Evolutionary conservation across 371 early-diverging fungal genomes (phyloP).

Genomic region (Smittium culicis): DNA sequence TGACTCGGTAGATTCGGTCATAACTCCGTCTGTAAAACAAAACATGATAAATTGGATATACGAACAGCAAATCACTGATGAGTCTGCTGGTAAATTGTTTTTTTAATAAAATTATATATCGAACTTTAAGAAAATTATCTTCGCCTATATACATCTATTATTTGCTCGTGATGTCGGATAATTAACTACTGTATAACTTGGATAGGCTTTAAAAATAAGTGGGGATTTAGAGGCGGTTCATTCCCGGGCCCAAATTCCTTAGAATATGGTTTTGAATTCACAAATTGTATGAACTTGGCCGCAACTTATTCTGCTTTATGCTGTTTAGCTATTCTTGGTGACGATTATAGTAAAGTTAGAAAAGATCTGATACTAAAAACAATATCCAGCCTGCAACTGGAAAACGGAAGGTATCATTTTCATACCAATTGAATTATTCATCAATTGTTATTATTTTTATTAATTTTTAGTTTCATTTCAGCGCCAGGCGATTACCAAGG

Average conservation of each 20-base stretch:
- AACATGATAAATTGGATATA: slow-evolving; percentile 94
- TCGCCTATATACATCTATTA: not conserved
- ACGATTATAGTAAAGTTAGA: slow-evolving; percentile 76
- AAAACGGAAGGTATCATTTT: slow-evolving; percentile 45
- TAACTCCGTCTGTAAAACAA: slow-evolving; percentile 37
- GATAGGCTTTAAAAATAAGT: slow-evolving; percentile 11
- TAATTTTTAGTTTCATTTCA: slow-evolving; percentile 44
- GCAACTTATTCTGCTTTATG: slow-evolving; percentile 85
- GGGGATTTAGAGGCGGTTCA: slow-evolving; percentile 33
- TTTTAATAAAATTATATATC: slow-evolving; percentile 1
- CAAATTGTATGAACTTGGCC: slow-evolving; percentile 52
- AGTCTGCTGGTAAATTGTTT: slow-evolving; percentile 28
- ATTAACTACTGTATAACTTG: not conserved
- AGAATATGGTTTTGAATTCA: slow-evolving; percentile 13
- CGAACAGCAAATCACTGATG: slow-evolving; percentile 63
- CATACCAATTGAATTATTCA: not conserved
- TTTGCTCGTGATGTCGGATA: not conserved
- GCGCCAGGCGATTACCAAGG: slow-evolving; percentile 46
- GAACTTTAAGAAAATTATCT: slow-evolving; percentile 5
- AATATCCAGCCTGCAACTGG: slow-evolving; percentile 49
- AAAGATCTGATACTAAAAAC: slow-evolving; percentile 42
- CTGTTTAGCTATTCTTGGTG: slow-evolving; percentile 64
- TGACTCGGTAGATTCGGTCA: slow-evolving; percentile 40
- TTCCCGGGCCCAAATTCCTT: slow-evolving; percentile 7
- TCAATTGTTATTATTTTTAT: slow-evolving; percentile 5